Conservation (phyloP, 2,329 filamentous ascomycete species). For the Ceratocystis harringtonii region DNA sequence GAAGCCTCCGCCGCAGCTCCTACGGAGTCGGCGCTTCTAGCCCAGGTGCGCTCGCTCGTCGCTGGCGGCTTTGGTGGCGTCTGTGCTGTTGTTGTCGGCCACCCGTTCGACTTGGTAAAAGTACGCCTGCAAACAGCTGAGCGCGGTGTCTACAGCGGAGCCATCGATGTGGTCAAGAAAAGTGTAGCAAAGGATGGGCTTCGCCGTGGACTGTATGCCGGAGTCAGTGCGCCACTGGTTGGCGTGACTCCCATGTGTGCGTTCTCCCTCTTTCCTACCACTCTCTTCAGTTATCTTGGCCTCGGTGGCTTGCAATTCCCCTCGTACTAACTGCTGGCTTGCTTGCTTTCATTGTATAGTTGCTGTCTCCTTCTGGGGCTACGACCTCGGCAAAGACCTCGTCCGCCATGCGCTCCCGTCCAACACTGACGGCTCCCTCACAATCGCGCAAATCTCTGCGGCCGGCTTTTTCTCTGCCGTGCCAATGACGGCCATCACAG, state of each 20-base stretch:
- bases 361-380: constrained; percentile 66
- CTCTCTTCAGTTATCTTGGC: background rate
- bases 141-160: constrained; percentile 76
- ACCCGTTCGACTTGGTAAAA: constrained; percentile 96
- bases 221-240: constrained; percentile 83
- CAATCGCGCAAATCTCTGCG: constrained; percentile 73
- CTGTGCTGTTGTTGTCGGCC: constrained; percentile 84
- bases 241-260: constrained; percentile 98
- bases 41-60: constrained; percentile 61
- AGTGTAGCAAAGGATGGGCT: constrained; percentile 78
- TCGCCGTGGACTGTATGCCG: constrained; percentile 74
- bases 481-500: constrained; percentile 96
- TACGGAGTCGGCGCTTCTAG: constrained; percentile 24
- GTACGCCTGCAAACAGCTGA: constrained; percentile 94
- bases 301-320: background rate
- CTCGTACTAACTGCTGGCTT: background rate
- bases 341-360: constrained; percentile 28
- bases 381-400: constrained; percentile 85
- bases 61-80: constrained; percentile 88
- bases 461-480: constrained; percentile 97
- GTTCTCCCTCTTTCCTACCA: constrained; percentile 26
- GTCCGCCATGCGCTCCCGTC: constrained; percentile 52
- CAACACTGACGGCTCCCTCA: constrained; percentile 55
- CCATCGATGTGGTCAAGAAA: constrained; percentile 81
- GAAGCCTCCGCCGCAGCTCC: constrained; percentile 18